Base-by-base conservation (phyloP, 2,329 filamentous ascomycete genomes). In the Zalaria obscura region DNA sequence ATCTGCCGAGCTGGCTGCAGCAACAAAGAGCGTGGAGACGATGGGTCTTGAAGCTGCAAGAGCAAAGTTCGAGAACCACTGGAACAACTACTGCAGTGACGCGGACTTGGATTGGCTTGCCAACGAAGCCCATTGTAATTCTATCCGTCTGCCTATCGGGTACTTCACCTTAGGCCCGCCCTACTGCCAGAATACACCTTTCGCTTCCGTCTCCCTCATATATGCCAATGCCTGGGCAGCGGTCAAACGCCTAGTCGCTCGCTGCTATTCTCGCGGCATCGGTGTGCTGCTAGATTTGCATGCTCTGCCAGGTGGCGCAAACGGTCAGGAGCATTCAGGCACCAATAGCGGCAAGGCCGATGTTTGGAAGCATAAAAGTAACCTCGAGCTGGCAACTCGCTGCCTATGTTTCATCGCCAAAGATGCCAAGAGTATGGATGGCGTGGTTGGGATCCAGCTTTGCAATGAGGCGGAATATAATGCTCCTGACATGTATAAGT, bases 201-300 rank as follows among this genome's bases (percentile, higher is more conserved):
- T 77, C 54, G 64, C 68, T 18, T 56, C 62, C 1, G 63, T 65
- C 5, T 56, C 61, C 5, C 50, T 58, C 27, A 64, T 77, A 6
- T 78, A 78, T 50, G 50, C 55, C 40, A 63, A 67, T 45, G 71
- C 72, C 5, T 78, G 75, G 75, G 41, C 52, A 1, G 62, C 59
- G 7, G 69, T 76, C 10, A 66, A 66, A 36, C 53, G 56, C 5
- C 54, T 76, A 1, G 61, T 75, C 5, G 47, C 52, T 4, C 61
- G 68, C 25, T 66, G 70, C 31, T 59, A 63, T 27, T 45, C 52
- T 10, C 57, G 62, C 35, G 72, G 70, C 2, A 72, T 78, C 37
- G 72, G 71, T 3, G 65, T 73, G 2, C 52, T 78, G n/a, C 53
- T 78, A 34, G 74, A 78, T 50, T 53, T 78, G 5, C 74, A 78